These are phyloP conservation scores for Staphylotrichum longicolle DNA, from an alignment of 495 filamentous ascomycete species.

Conservation along the genomic window DNA sequence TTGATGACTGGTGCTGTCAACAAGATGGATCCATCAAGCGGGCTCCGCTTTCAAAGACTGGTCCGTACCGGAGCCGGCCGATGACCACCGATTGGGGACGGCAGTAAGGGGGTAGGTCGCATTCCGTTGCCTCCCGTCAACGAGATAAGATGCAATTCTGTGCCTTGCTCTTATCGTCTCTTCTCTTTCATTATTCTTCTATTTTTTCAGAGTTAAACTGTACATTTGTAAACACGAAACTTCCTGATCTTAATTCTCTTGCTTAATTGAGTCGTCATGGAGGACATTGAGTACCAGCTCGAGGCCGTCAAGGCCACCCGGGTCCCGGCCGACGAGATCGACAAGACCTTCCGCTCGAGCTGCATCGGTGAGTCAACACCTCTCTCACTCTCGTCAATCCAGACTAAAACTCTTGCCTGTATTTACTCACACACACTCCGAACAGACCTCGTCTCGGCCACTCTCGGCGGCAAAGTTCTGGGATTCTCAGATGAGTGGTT, in stretches of 20 bases:
- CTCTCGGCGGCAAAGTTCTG: slow-evolving; percentile 71
- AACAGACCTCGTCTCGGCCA: slow-evolving; percentile 71
- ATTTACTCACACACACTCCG: not conserved
- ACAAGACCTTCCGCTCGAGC: slow-evolving; percentile 66
- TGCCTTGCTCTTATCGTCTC: too few species aligned
- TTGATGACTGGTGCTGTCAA: slow-evolving; percentile 5
- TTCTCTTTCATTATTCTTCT: not conserved
- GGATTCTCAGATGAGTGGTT: slow-evolving; percentile 87
- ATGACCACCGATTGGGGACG: slow-evolving; percentile 14
- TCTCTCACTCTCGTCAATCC: not conserved
- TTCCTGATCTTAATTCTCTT: not conserved
- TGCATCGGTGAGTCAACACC: slow-evolving; percentile 57
- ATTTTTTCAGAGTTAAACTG: too few species aligned
- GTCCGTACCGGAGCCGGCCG: slow-evolving; percentile 29
- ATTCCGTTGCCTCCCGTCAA: too few species aligned
- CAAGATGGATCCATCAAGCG: slow-evolving; percentile 8
- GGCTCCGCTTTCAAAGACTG: slow-evolving; percentile 1
- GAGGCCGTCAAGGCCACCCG: slow-evolving; percentile 47
- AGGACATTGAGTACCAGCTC: slow-evolving; percentile 46
- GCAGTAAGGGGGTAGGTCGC: too few species aligned
- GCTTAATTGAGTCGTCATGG: slow-evolving; percentile 20
- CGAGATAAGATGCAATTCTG: slow-evolving; percentile 3
- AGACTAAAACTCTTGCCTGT: not conserved
- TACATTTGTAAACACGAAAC: too few species aligned
- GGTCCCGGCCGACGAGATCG: slow-evolving; percentile 60